A percentile compares a stretch with the other conserved stretches of the same genome.
Conservation (phyloP, 306 rosid genomes). For the Dicorynia guianensis region DNA sequence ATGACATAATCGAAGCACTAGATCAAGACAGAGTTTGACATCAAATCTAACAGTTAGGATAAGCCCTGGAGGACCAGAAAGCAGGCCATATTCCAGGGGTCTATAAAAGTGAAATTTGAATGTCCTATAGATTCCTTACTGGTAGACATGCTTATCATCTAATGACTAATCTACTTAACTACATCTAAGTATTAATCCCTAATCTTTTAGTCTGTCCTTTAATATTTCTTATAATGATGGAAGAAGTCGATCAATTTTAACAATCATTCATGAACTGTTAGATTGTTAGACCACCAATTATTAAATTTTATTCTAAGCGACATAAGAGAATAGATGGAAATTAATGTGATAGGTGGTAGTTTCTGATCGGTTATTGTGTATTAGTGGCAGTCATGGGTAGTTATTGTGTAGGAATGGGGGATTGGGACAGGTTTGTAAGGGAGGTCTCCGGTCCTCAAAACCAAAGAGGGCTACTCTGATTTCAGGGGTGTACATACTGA, state of each 20-base stretch:
- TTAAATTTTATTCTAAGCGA: too few relatives aligned
- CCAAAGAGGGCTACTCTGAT: too few relatives aligned
- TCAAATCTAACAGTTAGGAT: neutral
- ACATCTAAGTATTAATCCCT: neutral
- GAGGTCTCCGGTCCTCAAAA: too few relatives aligned
- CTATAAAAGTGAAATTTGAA: neutral
- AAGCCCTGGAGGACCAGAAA: neutral
- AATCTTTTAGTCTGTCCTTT: neutral
- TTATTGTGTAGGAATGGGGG: too few relatives aligned
- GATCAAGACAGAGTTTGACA: neutral
- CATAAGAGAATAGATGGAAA: too few relatives aligned
- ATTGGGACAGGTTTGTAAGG: too few relatives aligned
- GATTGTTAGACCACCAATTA: too few relatives aligned
- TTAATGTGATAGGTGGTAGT: too few relatives aligned
- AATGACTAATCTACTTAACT: neutral
- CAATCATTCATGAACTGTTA: neutral
- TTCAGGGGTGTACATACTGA: too few relatives aligned
- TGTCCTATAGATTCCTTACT: slow-evolving; percentile 3
- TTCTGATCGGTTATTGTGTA: too few relatives aligned
- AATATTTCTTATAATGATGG: neutral
- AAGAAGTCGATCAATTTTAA: neutral
- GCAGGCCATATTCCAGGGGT: neutral
- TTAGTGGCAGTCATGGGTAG: too few relatives aligned
- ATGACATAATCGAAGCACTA: neutral
- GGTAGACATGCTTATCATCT: neutral